Evolutionary conservation across 2,329 filamentous ascomycete species (phyloP).

Genomic region (Neoascochyta sp.): DNA sequence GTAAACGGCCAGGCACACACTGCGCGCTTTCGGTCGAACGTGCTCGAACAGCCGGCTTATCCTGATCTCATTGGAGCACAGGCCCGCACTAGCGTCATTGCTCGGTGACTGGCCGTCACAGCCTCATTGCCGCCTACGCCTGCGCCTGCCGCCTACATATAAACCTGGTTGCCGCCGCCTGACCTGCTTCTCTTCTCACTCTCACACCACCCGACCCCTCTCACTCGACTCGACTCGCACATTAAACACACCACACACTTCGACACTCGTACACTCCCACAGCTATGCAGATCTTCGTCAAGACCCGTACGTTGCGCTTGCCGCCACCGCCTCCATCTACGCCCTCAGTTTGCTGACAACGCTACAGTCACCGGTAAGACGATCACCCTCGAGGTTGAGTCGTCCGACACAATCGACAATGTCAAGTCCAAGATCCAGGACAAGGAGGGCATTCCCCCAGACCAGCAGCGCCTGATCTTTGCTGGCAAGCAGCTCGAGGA

Average conservation of each 20-base stretch:
- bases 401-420: constrained; percentile 88
- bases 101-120: constrained; percentile 32
- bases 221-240: constrained; percentile 6
- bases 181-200: constrained; percentile 15
- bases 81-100: constrained; percentile 30
- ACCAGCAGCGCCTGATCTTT: constrained; percentile 96
- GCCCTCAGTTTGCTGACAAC: constrained; percentile 31
- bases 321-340: constrained; percentile 12
- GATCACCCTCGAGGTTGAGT: constrained; percentile 65
- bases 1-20: constrained; percentile 9
- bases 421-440: constrained; percentile 97
- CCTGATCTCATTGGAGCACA: constrained; percentile 32
- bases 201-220: constrained; percentile 11
- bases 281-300: constrained; percentile 95
- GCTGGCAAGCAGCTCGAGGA: constrained; percentile 97
- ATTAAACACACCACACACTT: constrained; percentile 10
- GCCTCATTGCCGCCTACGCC: constrained; percentile 33
- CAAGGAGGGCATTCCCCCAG: constrained; percentile 94
- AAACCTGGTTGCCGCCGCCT: constrained; percentile 21
- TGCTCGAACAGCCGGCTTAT: constrained; percentile 34
- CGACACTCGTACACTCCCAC: constrained; percentile 7
- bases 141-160: constrained; percentile 27
- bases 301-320: constrained; percentile 69
- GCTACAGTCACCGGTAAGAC: constrained; percentile 61
- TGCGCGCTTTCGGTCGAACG: constrained; percentile 19